Conservation (phyloP, 1,284 basidiomycete genomes). For the Fistulinella cinereoalba region DNA sequence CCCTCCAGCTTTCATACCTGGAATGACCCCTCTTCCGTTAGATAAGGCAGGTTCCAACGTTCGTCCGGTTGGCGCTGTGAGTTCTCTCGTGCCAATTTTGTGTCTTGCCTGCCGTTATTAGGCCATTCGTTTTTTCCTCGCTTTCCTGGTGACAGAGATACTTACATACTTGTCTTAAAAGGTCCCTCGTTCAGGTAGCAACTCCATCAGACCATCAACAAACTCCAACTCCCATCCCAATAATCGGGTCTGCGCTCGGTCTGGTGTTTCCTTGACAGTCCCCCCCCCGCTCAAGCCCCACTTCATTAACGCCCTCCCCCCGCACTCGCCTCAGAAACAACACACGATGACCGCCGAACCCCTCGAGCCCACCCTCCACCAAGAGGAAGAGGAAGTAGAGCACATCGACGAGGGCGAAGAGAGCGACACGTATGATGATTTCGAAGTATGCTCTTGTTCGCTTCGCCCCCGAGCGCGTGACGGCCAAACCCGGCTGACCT, state of each 20-base stretch:
- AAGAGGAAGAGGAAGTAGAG: constrained; percentile 8
- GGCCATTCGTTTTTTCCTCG: constrained; percentile 5
- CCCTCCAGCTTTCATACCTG: constrained; percentile 7
- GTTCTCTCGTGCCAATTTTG: constrained; percentile 14
- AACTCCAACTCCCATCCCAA: neutral
- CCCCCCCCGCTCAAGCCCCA: constrained; percentile 5
- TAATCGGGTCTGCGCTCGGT: neutral
- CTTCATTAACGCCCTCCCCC: constrained; percentile 8
- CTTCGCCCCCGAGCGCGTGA: neutral
- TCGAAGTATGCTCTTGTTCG: constrained; percentile 19
- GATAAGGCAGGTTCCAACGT: constrained; percentile 19
- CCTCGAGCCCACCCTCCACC: constrained; percentile 5
- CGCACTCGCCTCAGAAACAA: constrained; percentile 2
- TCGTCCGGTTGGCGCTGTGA: constrained; percentile 15
- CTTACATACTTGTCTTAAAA: constrained; percentile 11
- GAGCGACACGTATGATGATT: constrained; percentile 30
- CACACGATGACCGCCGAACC: constrained; percentile 24
- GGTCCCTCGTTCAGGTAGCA: constrained; percentile 3
- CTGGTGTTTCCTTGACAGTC: neutral
- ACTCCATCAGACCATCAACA: constrained; percentile 5
- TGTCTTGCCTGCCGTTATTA: constrained; percentile 18
- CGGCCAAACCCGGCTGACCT: neutral
- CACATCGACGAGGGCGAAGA: constrained; percentile 26
- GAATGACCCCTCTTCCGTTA: constrained; percentile 8
- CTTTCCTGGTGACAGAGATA: neutral